Conservation (phyloP, 768 basidiomycete genomes). For the Russula sp. region DNA sequence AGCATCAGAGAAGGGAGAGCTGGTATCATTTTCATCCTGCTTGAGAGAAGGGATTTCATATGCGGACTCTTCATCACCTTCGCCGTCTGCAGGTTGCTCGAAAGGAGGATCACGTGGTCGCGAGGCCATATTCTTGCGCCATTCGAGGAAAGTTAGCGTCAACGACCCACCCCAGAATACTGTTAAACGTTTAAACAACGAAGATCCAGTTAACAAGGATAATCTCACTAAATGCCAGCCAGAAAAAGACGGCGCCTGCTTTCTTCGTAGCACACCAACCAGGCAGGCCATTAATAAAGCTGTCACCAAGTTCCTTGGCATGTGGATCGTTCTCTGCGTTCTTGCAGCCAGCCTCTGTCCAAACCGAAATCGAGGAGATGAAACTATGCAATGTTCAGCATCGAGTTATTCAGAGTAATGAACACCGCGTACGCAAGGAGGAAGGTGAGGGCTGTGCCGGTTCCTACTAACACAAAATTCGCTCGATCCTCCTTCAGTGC, state of each 20-base stretch:
- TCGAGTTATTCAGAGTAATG: slow-evolving; percentile 15
- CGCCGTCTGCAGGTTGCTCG: slow-evolving; percentile 49
- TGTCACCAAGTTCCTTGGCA: slow-evolving; percentile 55
- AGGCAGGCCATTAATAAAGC: slow-evolving; percentile 63
- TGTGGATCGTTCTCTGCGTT: slow-evolving; percentile 78
- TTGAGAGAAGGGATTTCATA: slow-evolving; percentile 50
- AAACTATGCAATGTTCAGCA: slow-evolving; percentile 47
- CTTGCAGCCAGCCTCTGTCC: slow-evolving; percentile 89
- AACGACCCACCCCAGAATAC: slow-evolving; percentile 76
- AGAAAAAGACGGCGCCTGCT: slow-evolving; percentile 85
- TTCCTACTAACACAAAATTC: slow-evolving; percentile 74
- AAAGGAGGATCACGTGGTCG: slow-evolving; percentile 74
- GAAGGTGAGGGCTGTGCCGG: slow-evolving; percentile 62
- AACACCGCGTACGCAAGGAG: slow-evolving; percentile 66
- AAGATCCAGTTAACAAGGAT: background rate
- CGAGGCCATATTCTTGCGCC: slow-evolving; percentile 63
- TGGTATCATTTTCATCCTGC: slow-evolving; percentile 30
- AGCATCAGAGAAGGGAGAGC: slow-evolving; percentile 53
- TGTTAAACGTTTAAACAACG: slow-evolving; percentile 34
- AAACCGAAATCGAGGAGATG: slow-evolving; percentile 76
- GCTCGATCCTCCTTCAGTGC: slow-evolving; percentile 82
- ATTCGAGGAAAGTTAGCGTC: slow-evolving; percentile 63
- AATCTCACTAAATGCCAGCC: slow-evolving; percentile 71
- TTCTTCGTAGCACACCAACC: slow-evolving; percentile 94
- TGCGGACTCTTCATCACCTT: slow-evolving; percentile 50